Evolutionary conservation across 164 flowering plant genomes (phyloP).

Genomic region (Magnolia kwangsiensis): DNA sequence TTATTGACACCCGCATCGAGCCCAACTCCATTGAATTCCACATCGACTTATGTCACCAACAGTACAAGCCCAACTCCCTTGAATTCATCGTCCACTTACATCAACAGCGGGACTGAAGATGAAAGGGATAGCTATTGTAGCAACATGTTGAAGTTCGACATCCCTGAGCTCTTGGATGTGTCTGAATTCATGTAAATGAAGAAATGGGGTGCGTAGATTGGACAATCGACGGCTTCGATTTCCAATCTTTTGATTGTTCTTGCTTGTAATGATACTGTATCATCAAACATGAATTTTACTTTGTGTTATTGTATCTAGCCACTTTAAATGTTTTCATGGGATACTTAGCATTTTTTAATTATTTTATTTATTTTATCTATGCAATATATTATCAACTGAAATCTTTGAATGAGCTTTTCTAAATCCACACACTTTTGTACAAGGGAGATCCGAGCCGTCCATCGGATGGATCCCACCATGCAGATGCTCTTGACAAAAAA

Average conservation of each 20-base stretch:
- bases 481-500: no score
- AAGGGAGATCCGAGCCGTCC: background rate
- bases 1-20: constrained; percentile 59
- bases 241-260: background rate
- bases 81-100: constrained; percentile 43
- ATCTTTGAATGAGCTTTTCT: background rate
- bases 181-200: constrained; percentile 43
- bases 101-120: constrained; percentile 41
- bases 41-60: constrained; percentile 31
- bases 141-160: constrained; percentile 46
- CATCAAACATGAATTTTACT: background rate
- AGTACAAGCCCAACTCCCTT: constrained; percentile 47
- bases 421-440: background rate
- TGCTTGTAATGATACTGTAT: background rate
- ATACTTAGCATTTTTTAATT: no score
- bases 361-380: no score
- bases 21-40: constrained; percentile 50
- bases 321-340: no score
- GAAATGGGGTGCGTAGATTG: background rate
- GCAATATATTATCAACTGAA: no score
- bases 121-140: constrained; percentile 61
- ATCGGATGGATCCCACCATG: no score
- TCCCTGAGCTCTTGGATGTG: constrained; percentile 46
- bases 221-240: background rate
- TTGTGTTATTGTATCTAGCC: background rate